Conservation (phyloP, 2,329 filamentous ascomycete species). For the Colletotrichum sp. region DNA sequence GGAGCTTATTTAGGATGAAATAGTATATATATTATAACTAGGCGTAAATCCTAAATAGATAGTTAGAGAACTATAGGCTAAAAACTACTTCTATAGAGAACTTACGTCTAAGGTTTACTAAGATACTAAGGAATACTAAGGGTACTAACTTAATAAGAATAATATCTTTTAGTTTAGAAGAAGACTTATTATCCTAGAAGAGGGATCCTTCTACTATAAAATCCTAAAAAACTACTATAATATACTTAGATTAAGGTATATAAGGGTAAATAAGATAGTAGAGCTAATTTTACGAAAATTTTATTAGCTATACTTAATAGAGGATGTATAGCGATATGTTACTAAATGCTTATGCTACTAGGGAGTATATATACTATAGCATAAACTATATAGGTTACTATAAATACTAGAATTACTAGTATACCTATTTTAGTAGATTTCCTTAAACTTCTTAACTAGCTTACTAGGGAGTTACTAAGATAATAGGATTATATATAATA, state of each 20-base stretch:
- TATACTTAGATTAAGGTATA: too few relatives aligned
- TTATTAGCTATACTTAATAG: too few relatives aligned
- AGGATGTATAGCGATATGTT: not conserved
- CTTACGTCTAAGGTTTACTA: not conserved
- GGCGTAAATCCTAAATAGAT: not conserved
- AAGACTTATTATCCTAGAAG: not conserved
- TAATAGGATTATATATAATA: not conserved
- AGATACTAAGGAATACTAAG: too few relatives aligned
- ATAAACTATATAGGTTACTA: not conserved
- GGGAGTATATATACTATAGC: not conserved
- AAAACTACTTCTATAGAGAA: not conserved
- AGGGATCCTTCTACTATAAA: rapidly evolving
- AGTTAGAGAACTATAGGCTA: not conserved
- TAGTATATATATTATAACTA: not conserved
- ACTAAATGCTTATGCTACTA: not conserved
- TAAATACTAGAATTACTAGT: not conserved
- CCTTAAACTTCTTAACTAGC: not conserved
- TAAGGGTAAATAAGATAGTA: too few relatives aligned
- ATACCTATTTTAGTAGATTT: not conserved
- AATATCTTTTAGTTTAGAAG: not conserved
- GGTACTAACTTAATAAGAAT: not conserved
- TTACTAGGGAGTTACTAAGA: not conserved
- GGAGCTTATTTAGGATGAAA: not conserved
- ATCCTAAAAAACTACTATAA: too few relatives aligned
- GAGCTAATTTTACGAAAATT: too few relatives aligned